A percentile compares a stretch with the other conserved stretches of the same genome.
These are phyloP conservation scores for Backusella morwellensis DNA, from an alignment of 192 early-diverging fungal genomes.

Conservation along the genomic window DNA sequence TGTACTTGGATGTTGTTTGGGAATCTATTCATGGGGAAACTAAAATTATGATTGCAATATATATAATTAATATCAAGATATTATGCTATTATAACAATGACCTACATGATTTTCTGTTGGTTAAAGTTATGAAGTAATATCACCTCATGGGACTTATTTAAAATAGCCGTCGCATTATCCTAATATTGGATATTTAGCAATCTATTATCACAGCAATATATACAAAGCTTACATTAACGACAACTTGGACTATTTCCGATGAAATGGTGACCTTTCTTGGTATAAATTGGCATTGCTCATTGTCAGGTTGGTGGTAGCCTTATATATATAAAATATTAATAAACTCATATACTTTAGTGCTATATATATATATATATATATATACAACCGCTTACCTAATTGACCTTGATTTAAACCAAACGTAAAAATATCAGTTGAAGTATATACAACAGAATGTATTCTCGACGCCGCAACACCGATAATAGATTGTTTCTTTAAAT, in stretches of 20 bases:
- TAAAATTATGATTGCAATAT: not conserved
- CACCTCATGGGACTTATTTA: constrained; percentile 56
- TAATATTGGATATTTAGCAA: not conserved
- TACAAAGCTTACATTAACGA: constrained; percentile 45
- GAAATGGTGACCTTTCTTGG: constrained; percentile 65
- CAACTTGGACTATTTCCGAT: constrained; percentile 48
- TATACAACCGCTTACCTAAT: constrained; percentile 48
- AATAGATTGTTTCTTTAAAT: constrained; percentile 50
- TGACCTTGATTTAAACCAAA: constrained; percentile 76
- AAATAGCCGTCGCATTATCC: constrained; percentile 64
- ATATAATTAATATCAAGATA: not conserved
- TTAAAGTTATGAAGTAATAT: constrained; percentile 54
- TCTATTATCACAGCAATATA: not conserved
- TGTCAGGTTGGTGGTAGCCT: constrained; percentile 21
- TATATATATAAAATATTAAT: not conserved
- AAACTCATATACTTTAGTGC: not conserved
- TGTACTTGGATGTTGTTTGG: constrained; percentile 25
- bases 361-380: too few relatives aligned
- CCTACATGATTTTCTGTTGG: constrained; percentile 44
- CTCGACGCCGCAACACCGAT: constrained; percentile 63
- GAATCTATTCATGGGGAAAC: constrained; percentile 37
- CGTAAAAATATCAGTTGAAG: constrained; percentile 56
- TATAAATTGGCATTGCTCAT: constrained; percentile 44
- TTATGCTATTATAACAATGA: not conserved
- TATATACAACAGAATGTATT: constrained; percentile 65